phyloP scores from a whole-genome alignment of 108 stramenopile genomes.

The Pseudonitzschia delicatissima region DNA sequence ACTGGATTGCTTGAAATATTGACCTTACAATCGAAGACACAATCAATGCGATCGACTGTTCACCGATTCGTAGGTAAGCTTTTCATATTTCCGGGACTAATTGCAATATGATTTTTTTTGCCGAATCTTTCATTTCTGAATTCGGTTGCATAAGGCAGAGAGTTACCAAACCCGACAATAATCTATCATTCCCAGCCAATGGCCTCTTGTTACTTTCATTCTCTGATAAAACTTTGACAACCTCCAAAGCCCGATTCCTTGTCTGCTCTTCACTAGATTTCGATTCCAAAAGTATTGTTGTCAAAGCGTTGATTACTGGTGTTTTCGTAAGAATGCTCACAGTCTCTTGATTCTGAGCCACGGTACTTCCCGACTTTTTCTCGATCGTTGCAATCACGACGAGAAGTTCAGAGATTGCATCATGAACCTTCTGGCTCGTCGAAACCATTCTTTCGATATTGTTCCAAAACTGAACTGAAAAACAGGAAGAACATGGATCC shows the following conservation, averaged over 20 bases:
- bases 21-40: too few relatives aligned
- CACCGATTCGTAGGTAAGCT: too few relatives aligned
- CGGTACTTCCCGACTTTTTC: background rate
- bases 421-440: constrained; percentile 4
- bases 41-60: too few relatives aligned
- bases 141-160: constrained; percentile 25
- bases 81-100: constrained; percentile 38
- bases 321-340: constrained; percentile 19
- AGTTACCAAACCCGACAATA: constrained; percentile 40
- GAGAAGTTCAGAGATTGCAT: constrained; percentile 7
- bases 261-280: constrained; percentile 7
- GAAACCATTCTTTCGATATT: constrained; percentile 21
- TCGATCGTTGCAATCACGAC: constrained; percentile 18
- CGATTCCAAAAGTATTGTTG: constrained; percentile 9
- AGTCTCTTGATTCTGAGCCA: background rate
- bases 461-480: constrained; percentile 32
- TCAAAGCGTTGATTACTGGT: constrained; percentile 23
- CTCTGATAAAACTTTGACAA: constrained; percentile 13
- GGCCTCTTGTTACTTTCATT: constrained; percentile 23
- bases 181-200: constrained; percentile 37
- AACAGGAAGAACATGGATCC: constrained; percentile 8
- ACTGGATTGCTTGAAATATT: too few relatives aligned
- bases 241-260: constrained; percentile 19
- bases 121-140: constrained; percentile 15
- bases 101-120: constrained; percentile 29